A percentile compares a stretch with the other conserved stretches of the same genome.
These are phyloP conservation scores for Gossypium ekmanianum DNA, from an alignment of 345 rosid species.

Conservation along the genomic window DNA sequence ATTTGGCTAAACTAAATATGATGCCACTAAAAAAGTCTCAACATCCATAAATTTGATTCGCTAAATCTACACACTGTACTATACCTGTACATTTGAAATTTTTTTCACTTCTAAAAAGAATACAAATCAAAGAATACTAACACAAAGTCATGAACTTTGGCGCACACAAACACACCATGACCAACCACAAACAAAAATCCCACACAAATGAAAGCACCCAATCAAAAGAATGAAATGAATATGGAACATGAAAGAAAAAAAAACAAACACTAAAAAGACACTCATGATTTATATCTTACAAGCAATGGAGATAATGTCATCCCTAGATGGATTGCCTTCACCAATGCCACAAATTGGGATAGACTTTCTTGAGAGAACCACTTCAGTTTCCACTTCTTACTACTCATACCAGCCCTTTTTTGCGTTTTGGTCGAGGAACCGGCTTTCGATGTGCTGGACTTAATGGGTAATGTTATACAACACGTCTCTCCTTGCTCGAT, in stretches of 20 bases:
- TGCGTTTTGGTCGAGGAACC: slow-evolving; percentile 20
- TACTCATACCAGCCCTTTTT: slow-evolving; percentile 10
- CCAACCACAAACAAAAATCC: not conserved
- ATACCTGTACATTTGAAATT: not conserved
- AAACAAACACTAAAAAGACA: not conserved
- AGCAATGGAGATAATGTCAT: slow-evolving; percentile 37
- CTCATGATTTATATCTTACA: slow-evolving; percentile 39
- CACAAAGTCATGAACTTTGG: not conserved
- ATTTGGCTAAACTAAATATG: not conserved
- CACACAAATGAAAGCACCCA: slow-evolving; percentile 14
- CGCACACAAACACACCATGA: not conserved
- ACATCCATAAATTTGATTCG: not conserved
- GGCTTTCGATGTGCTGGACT: slow-evolving; percentile 33
- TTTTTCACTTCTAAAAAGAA: not conserved
- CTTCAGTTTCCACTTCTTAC: slow-evolving; percentile 56
- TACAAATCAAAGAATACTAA: not conserved
- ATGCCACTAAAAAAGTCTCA: not conserved
- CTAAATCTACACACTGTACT: slow-evolving; percentile 3
- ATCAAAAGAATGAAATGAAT: slow-evolving; percentile 49
- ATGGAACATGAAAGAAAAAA: not conserved
- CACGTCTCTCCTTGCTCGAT: slow-evolving; percentile 37
- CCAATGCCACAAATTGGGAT: slow-evolving; percentile 53
- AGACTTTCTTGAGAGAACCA: slow-evolving; percentile 53
- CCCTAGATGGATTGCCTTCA: slow-evolving; percentile 68
- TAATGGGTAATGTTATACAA: slow-evolving; percentile 41